phyloP scores from a whole-genome alignment of 768 basidiomycete species.

The Kwoniella dejecticola region DNA sequence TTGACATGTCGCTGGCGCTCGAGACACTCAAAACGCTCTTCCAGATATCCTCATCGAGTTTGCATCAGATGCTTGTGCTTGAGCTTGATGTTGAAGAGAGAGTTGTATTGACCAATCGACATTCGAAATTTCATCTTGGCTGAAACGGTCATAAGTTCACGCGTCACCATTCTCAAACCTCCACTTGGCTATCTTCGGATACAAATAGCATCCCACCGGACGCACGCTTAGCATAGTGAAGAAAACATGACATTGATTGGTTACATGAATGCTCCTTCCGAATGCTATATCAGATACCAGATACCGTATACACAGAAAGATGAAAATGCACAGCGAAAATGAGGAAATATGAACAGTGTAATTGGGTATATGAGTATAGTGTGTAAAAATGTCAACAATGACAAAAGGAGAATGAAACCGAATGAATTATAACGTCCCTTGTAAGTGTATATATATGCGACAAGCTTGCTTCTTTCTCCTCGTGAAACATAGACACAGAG shows the following conservation, averaged over 20 bases:
- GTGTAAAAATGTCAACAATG: neutral
- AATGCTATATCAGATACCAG: too few relatives aligned
- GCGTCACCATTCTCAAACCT: neutral
- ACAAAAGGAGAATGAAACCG: slow-evolving; percentile 1
- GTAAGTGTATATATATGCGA: neutral
- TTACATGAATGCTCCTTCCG: neutral
- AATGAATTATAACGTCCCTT: slow-evolving; percentile 9
- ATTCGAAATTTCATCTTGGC: neutral
- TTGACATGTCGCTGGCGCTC: neutral
- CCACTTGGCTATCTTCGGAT: too few relatives aligned
- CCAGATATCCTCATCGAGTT: neutral
- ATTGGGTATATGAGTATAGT: too few relatives aligned
- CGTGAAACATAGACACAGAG: neutral
- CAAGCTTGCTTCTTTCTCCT: neutral
- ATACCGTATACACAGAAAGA: too few relatives aligned
- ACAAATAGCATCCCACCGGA: too few relatives aligned
- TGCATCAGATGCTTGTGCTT: neutral
- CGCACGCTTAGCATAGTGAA: too few relatives aligned
- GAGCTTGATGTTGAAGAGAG: too few relatives aligned
- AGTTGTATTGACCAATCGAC: too few relatives aligned
- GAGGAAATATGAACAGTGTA: too few relatives aligned
- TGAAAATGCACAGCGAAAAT: too few relatives aligned
- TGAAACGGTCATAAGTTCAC: neutral
- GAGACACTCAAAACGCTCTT: too few relatives aligned
- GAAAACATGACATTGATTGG: too few relatives aligned